Evolutionary conservation across 331 rosid genomes (phyloP).

Genomic region (Quercus tomentella): DNA sequence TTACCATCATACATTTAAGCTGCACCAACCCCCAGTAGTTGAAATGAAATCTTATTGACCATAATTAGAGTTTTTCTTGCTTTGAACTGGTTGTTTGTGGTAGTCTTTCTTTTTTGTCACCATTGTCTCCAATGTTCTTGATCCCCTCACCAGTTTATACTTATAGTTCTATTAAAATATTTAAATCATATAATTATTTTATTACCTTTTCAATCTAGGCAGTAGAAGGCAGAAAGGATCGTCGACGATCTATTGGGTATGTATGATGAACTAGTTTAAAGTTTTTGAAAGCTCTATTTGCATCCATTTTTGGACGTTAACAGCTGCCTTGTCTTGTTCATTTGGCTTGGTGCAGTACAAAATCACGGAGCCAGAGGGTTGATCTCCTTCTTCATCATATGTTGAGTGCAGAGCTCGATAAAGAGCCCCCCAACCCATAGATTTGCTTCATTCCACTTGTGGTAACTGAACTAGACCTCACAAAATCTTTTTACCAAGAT

Average conservation of each 20-base stretch:
- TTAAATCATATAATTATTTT: constrained; percentile 4
- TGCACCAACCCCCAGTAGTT: background rate
- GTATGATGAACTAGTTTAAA: constrained; percentile 16
- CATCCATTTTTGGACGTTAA: constrained; percentile 8
- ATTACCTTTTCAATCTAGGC: constrained; percentile 42
- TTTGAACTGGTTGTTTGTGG: background rate
- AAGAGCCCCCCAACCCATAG: constrained; percentile 40
- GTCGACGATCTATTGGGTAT: constrained; percentile 61
- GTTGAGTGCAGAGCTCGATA: constrained; percentile 77
- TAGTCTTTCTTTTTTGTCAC: background rate
- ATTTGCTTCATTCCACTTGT: constrained; percentile 3
- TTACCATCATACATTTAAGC: background rate
- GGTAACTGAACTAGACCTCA: constrained; percentile 9
- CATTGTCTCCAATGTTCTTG: background rate
- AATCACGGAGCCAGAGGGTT: constrained; percentile 78
- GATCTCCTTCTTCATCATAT: constrained; percentile 92
- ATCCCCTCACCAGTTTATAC: background rate
- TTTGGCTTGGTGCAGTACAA: constrained; percentile 64
- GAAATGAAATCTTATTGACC: background rate
- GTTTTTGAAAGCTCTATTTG: background rate
- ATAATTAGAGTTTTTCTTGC: background rate
- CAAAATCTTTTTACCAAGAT: background rate
- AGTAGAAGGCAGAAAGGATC: constrained; percentile 32
- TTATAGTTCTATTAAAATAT: constrained; percentile 1
- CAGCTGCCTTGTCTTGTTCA: background rate